Base-by-base conservation (phyloP, 331 rosid species). In the Erythrophleum ivorense region DNA sequence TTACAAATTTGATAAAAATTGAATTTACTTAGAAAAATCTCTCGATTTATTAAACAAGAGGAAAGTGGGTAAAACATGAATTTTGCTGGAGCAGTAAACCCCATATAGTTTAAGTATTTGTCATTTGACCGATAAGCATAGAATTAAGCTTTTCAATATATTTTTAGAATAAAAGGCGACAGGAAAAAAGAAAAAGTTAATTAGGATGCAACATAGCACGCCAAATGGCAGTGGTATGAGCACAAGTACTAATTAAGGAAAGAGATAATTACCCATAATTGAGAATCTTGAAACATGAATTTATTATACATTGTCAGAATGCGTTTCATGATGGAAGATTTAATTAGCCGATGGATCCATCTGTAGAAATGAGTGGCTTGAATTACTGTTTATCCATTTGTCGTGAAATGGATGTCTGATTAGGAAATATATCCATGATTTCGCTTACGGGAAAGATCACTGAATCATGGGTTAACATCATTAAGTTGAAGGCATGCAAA, bases 381-480 rank as follows among this genome's bases (percentile, higher is more conserved):
- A 33, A 64, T 81, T 73, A 21, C 38, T 68, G 45, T 40, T 77
- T 72, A 78, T 78, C 75, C 40, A 43, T 24, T 77, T 46, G 43
- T 55, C 78, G 57, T 73, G 58, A 68, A 78, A 85, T 53, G 65
- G 53, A 59, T 78, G 58, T 75, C 78, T 12, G 73, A 85, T 78
- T 75, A 60, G 16, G 81, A 82, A 75, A 68, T 48, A 52, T 38
- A 77, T 71, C 75, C 50, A 78, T 73, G 82, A 77, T 81, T 81
- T 81, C 80, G 79, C 77, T 85, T 58, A 58, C 66, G 58, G 66
- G 73, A 81, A 57, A 41, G 50, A 68, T 15, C 29, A 83, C 72
- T 75, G 76, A 86, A 76, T 79, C 77, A 83, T 76, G 75, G 65
- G 18, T 75, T 70, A 55, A 70, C 84, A 82, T 79, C 74, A 85